Base-by-base conservation (phyloP, 352 stramenopile species). In the Pythium chondricola region DNA sequence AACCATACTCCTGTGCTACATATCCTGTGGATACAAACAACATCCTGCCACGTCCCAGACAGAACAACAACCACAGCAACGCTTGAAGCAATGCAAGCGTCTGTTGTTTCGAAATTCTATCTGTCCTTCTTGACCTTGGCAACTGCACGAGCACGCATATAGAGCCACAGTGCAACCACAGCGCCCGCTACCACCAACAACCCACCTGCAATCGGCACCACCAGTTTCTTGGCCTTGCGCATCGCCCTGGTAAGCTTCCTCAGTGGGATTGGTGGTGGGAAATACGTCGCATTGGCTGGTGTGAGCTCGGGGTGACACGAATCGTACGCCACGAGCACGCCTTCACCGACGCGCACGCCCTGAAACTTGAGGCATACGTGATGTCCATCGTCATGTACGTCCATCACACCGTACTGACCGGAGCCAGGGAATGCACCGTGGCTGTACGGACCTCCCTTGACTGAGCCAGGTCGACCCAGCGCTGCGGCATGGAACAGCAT, bases 381-480 rank as follows among this genome's bases (percentile, higher is more conserved):
- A 7, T 59, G 61, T 9, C 77, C 78, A 51, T 90, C 75, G 42
- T 94, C 83, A 0, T 62, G 67, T n/a, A 94, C 63, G 56, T 89
- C 76, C 63, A 94, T 61, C n/a, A 92, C 32, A 7, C 71, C 83
- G 45, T 89, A 94, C 52, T 92, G 83, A 1, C 80, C 84, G 6
- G 80, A 68, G 10, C 85, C 84, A 18, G 84, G 74, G 47, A 88
- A 80, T 22, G 71, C 71, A 4, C 85, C 85, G 48, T 96, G 84
- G 53, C 76, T 92, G 52, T 95, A 96, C 0, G 85, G 84, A 6
- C 85, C 84, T 26, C 85, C 85, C 43, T 96, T 96, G 38, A 91
- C 70, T 8, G 79, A 92, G 0, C 81, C 81, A 2, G 83, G 83
- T 8, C 77, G 68, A 14, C 86, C 85, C 25, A 96, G 45, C 2